Conservation (phyloP, 2,329 filamentous ascomycete species). For the Nothopassalora personata region DNA sequence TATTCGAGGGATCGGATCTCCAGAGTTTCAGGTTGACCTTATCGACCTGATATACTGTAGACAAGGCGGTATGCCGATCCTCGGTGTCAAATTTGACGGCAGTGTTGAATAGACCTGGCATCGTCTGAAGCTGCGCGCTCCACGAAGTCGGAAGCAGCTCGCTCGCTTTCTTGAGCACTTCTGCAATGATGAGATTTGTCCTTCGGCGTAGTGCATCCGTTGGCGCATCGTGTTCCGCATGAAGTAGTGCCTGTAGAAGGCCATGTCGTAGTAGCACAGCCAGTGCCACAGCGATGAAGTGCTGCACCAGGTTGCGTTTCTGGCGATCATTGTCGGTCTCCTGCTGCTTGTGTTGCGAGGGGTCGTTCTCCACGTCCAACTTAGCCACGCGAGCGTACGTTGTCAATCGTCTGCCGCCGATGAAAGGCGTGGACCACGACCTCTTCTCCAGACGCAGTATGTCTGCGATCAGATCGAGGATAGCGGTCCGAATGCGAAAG, state of each 20-base stretch:
- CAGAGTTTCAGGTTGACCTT: conserved; percentile 92
- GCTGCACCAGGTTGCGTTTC: conserved; percentile 75
- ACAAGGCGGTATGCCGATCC: conserved; percentile 72
- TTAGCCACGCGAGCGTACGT: conserved; percentile 94
- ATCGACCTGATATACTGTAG: conserved; percentile 95
- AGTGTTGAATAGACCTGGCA: conserved; percentile 76
- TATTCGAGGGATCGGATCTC: conserved; percentile 52
- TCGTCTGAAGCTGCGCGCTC: conserved; percentile 78
- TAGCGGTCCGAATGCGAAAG: conserved; percentile 60
- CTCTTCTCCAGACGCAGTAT: conserved; percentile 84
- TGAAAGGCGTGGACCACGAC: conserved; percentile 90
- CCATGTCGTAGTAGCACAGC: conserved; percentile 80
- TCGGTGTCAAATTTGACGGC: conserved; percentile 68
- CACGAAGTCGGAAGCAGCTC: conserved; percentile 75
- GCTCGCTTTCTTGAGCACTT: conserved; percentile 83
- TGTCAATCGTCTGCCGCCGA: conserved; percentile 85
- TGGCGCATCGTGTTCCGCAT: conserved; percentile 63
- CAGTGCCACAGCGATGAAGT: conserved; percentile 85
- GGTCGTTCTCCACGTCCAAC: conserved; percentile 57
- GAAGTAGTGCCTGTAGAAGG: conserved; percentile 50
- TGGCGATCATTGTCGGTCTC: conserved; percentile 56
- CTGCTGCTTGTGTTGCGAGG: conserved; percentile 46
- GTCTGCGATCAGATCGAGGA: conserved; percentile 82
- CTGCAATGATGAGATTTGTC: conserved; percentile 82
- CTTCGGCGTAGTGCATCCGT: conserved; percentile 74